Conservation (phyloP, 208 protist species). For the Acanthamoeba healyi region DNA sequence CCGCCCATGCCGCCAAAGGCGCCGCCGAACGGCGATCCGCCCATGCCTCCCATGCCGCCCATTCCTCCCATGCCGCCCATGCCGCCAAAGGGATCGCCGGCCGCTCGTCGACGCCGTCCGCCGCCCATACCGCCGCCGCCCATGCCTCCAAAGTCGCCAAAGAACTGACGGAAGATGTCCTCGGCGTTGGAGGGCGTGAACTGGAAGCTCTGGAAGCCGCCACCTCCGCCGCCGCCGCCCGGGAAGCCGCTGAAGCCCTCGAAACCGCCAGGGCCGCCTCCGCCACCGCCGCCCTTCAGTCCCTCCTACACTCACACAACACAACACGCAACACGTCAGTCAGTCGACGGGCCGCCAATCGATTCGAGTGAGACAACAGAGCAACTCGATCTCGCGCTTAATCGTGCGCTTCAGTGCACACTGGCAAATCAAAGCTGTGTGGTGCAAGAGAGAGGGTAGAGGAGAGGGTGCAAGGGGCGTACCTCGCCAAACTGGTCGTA, state of each 20-base stretch:
- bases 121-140: constrained; percentile 14
- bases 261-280: constrained; percentile 9
- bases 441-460: no score
- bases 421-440: no score
- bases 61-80: constrained; percentile 8
- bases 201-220: background rate
- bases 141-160: constrained; percentile 90
- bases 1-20: constrained; percentile 86
- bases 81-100: constrained; percentile 1
- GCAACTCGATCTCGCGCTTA: no score
- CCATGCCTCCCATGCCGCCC: constrained; percentile 69
- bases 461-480: background rate
- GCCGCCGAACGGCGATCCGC: constrained; percentile 77
- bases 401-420: no score
- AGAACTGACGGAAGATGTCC: constrained; percentile 88
- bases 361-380: background rate
- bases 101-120: background rate
- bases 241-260: constrained; percentile 19
- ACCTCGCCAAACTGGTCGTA: constrained; percentile 89
- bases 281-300: constrained; percentile 89
- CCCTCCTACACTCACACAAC: constrained; percentile 70
- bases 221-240: background rate
- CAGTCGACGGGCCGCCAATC: background rate
- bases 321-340: background rate
- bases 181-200: constrained; percentile 63